Base-by-base conservation (phyloP, 805 yeast species). In the Nakazawaea siamensis region DNA sequence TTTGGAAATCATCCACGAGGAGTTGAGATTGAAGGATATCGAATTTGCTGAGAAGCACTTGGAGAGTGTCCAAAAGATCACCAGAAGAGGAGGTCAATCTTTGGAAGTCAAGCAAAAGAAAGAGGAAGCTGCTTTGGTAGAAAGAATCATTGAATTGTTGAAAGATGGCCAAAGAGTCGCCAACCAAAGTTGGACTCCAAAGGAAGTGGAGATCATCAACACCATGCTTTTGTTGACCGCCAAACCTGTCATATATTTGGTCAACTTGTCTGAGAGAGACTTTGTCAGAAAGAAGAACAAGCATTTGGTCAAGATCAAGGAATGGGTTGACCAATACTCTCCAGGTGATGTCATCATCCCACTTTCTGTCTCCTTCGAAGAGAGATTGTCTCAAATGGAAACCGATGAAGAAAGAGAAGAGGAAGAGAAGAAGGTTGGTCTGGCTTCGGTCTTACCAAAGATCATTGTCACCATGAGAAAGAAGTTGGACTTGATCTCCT, bases 301-400 rank as follows among this genome's bases (percentile, higher is more conserved):
- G 51, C 71, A 73, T 52, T 46, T 66, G 31, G 45, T 51, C 2
- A 64, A 55, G 14, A 77, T 86, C 18, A 48, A 66, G 47, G 58
- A 64, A 19, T 87, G 96, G 96, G 68, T 83, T 20, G 60, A 58
- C 18, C 66, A 64, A 31, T 70, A 77, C 51, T 72, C 84, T 12
- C 86, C 90, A 5, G 74, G 76, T 32, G 94, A 82, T 59, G 61
- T 80, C 41, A 82, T 92, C 54, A 85, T 92, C 49, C 98, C 98
- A 58, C 73, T 92, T 60, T 80, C 94, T 35, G 96, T 92, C 37
- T 80, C 80, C 43, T 71, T 85, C 48, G 99, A 92, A 73, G 95
- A 85, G 66, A 83, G 80, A 60, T 73, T 92, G 52, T 83, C 97
- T 28, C 78, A 72, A 47, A 73, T 92, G 87, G 92, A 73, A 57